Percentiles rank a stretch among this genome's conserved stretches.
Evolutionary conservation across 176 grass and related monocot genomes (phyloP).

Genomic region (Alopecurus myosuroides): DNA sequence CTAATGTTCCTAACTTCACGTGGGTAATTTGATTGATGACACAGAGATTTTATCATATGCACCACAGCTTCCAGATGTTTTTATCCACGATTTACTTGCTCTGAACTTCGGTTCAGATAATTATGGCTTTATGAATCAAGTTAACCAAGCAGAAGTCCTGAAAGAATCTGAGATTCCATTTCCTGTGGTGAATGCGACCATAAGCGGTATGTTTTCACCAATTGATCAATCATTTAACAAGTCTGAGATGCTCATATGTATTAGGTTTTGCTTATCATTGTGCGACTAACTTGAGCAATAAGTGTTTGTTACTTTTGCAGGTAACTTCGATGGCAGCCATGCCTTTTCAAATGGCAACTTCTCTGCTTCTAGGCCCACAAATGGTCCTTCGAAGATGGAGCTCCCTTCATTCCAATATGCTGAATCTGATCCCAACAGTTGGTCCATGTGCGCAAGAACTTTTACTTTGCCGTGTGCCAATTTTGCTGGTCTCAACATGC

Average conservation of each 20-base stretch:
- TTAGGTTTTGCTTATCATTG: constrained; percentile 24
- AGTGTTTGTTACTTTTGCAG: constrained; percentile 30
- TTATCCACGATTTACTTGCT: constrained; percentile 31
- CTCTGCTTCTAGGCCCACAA: constrained; percentile 71
- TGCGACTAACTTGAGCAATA: constrained; percentile 30
- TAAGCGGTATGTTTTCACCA: constrained; percentile 33
- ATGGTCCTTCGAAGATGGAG: constrained; percentile 72
- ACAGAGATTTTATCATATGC: constrained; percentile 39
- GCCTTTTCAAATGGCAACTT: constrained; percentile 65
- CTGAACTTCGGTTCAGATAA: constrained; percentile 36
- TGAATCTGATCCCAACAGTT: constrained; percentile 51
- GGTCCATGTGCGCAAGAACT: constrained; percentile 24
- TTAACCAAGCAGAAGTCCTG: constrained; percentile 21
- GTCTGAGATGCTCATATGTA: constrained; percentile 28
- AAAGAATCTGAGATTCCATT: constrained; percentile 52
- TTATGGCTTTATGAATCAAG: constrained; percentile 48
- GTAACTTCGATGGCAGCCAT: constrained; percentile 46
- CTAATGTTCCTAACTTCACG: constrained; percentile 40
- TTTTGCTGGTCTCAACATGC: constrained; percentile 35
- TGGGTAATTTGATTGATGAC: constrained; percentile 30
- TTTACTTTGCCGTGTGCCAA: constrained; percentile 28
- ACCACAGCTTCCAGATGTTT: constrained; percentile 39
- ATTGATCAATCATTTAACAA: constrained; percentile 40
- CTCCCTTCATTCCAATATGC: constrained; percentile 99
- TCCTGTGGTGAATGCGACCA: constrained; percentile 29